Percentiles rank a stretch among this genome's conserved stretches.
Evolutionary conservation across 2,329 filamentous ascomycete species (phyloP).

Genomic region (Cercospora brassicicola): DNA sequence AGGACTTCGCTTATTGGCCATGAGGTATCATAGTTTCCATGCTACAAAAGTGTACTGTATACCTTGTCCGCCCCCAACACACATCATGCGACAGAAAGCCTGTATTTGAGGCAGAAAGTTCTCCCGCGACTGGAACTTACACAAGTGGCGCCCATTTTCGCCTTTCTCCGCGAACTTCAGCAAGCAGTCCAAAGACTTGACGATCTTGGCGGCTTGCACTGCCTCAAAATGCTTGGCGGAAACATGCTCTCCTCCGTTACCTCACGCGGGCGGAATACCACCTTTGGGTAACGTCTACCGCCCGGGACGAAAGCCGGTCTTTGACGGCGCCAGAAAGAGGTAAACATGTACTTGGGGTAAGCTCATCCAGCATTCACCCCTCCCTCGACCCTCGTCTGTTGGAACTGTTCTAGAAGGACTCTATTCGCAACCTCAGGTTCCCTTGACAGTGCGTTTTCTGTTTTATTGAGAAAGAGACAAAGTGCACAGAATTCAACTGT

Average conservation of each 20-base stretch:
- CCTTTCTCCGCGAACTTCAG: background rate
- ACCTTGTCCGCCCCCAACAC: background rate
- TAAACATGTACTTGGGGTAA: background rate
- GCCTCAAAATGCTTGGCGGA: background rate
- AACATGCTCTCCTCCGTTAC: background rate
- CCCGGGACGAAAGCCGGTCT: background rate
- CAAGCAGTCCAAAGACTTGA: background rate
- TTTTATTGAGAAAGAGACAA: background rate
- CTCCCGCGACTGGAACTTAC: background rate
- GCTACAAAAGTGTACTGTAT: background rate
- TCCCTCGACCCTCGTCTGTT: background rate
- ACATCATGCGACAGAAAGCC: background rate
- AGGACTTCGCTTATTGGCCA: background rate
- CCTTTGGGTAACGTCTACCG: background rate
- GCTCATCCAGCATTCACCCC: background rate
- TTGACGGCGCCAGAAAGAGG: background rate
- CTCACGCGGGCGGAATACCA: background rate
- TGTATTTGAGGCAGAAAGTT: background rate
- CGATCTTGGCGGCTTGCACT: background rate
- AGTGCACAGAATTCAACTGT: background rate
- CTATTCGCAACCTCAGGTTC: background rate
- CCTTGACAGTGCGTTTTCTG: background rate
- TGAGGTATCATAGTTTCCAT: background rate
- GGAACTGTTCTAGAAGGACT: slow-evolving; percentile 1
- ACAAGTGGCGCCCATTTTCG: background rate